These are phyloP conservation scores for Xylaria scruposa DNA, from an alignment of 495 filamentous ascomycete genomes.

Conservation along the genomic window DNA sequence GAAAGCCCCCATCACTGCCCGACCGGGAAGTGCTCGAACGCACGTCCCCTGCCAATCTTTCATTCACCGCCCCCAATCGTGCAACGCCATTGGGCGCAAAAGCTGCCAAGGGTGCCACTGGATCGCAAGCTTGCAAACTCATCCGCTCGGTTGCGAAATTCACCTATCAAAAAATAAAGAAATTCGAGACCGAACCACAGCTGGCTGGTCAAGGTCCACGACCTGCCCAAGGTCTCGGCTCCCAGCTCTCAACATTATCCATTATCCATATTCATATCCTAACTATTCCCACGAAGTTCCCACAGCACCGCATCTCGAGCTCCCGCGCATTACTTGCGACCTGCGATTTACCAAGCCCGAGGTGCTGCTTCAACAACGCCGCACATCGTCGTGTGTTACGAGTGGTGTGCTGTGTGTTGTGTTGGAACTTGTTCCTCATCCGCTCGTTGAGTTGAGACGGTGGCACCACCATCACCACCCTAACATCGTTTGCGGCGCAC, in stretches of 20 bases:
- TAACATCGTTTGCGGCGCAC: background rate
- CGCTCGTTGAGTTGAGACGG: background rate
- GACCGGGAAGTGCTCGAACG: background rate
- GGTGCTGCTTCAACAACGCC: background rate
- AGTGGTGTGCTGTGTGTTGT: background rate
- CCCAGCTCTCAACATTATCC: conserved; percentile 21
- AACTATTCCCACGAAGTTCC: conserved; percentile 1
- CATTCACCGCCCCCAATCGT: conserved; percentile 19
- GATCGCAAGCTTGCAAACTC: conserved; percentile 19
- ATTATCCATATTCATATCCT: conserved; percentile 23
- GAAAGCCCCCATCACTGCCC: background rate
- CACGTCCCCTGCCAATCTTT: conserved; percentile 21
- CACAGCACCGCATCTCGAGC: background rate
- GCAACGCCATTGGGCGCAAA: conserved; percentile 13
- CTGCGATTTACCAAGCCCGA: background rate
- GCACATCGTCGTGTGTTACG: background rate
- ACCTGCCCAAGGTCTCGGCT: conserved; percentile 18
- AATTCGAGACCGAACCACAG: conserved; percentile 17
- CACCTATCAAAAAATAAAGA: conserved; percentile 13
- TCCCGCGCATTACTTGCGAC: background rate
- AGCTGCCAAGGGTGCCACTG: conserved; percentile 16
- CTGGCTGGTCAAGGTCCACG: conserved; percentile 8
- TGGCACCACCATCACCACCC: background rate
- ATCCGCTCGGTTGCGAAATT: conserved; percentile 9
- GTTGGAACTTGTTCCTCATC: background rate